Conservation (phyloP, 495 filamentous ascomycete species). For the Entonaema liquescens region DNA sequence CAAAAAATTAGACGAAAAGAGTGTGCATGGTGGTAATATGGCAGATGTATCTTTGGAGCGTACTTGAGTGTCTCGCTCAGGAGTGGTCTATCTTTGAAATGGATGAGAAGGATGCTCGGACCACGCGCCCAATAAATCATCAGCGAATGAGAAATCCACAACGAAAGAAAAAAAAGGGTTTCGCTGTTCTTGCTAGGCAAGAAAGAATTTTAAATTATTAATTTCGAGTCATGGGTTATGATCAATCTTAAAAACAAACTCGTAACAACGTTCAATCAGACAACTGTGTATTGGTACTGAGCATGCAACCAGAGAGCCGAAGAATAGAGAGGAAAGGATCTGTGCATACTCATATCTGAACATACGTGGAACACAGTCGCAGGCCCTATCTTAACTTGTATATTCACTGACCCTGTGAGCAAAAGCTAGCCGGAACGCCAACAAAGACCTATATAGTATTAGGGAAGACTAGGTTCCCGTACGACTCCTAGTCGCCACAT, state of each 20-base stretch:
- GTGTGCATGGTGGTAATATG: slow-evolving; percentile 13
- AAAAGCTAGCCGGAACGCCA: no score
- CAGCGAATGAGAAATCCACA: slow-evolving; percentile 14
- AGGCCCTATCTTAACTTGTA: no score
- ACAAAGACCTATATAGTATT: no score
- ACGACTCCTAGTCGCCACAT: no score
- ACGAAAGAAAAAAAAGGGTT: slow-evolving; percentile 4
- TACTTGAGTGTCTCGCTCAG: slow-evolving; percentile 4
- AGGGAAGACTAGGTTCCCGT: no score
- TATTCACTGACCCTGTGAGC: no score
- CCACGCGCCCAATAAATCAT: slow-evolving; percentile 15
- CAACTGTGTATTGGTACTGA: neutral
- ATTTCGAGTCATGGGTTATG: slow-evolving; percentile 26
- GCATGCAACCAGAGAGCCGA: neutral
- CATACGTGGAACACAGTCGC: no score
- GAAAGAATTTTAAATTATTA: slow-evolving; percentile 18
- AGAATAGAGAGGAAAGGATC: neutral
- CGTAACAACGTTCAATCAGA: neutral
- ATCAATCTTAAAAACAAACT: slow-evolving; percentile 23
- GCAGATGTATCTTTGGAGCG: neutral
- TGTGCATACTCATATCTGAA: no score
- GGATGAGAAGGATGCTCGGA: slow-evolving; percentile 6
- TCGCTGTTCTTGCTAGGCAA: slow-evolving; percentile 15
- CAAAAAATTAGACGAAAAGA: slow-evolving; percentile 8
- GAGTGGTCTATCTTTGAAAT: slow-evolving; percentile 24